Base-by-base conservation (phyloP, 768 basidiomycete genomes). In the Strobilomyces dryophilus region DNA sequence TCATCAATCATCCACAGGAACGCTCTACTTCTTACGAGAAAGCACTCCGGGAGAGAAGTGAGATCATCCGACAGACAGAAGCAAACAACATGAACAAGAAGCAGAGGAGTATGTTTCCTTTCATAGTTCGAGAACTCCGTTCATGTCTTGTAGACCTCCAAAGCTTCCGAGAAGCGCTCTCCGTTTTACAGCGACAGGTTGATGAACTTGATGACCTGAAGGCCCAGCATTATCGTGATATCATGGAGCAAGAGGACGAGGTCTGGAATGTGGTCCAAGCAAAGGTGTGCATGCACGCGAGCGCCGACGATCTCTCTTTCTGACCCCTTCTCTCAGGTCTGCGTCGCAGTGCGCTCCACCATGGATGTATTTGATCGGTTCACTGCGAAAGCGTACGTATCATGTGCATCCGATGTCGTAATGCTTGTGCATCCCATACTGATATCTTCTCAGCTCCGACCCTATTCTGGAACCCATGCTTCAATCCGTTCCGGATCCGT, bases 231-330 rank as follows among this genome's bases (percentile, higher is more conserved):
- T 95, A 98, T 63, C 81, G 86, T 57, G 86, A 92, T 61, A 92
- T 95, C 49, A 73, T 93, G 46, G 89, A 91, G 53, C 93, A 94
- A 60, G 94, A 97, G 71, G 92, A 95, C 60, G 86, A 95, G 68
- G 87, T 92, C n/a, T 98, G 95, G 95, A 84, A 94, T 61, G 81
- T 83, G 14, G 91, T 95, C 7, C 84, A 95, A 66, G 82, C 78
- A 57, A 95, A 95, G 76, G 88, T 89, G 58, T 67, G 36, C 14
- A 51, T 68, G 35, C 14, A 51, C 20, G 35, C 24, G 31, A n/a
- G 27, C 34, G 31, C 31, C 7, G 20, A 15, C 27, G 11, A 41
- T 29, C 53, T 55, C 35, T 31, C 55, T 45, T 55, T 49, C 55
- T 56, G 41, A 64, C 40, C 36, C 59, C n/a, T 54, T 53, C 20